Percentiles rank a stretch among this genome's conserved stretches.
These are phyloP conservation scores for Aspergillus campestris DNA, from an alignment of 495 filamentous ascomycete genomes.

Conservation along the genomic window DNA sequence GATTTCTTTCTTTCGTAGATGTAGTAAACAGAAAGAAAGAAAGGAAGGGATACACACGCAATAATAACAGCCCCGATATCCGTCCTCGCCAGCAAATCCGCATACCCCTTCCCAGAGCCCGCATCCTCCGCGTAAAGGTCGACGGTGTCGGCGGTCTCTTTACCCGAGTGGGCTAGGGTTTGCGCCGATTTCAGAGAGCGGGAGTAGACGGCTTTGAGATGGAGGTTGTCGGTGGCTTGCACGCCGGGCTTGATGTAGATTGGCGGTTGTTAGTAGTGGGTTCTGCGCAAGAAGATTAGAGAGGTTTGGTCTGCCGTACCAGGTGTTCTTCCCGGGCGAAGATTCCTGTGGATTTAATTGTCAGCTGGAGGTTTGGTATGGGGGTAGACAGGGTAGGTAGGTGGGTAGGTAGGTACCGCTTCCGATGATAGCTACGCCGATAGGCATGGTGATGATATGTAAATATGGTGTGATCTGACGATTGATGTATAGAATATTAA, in stretches of 20 bases:
- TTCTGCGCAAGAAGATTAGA: no score
- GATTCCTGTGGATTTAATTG: constrained; percentile 31
- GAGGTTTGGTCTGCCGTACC: no score
- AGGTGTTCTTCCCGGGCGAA: constrained; percentile 37
- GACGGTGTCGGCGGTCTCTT: constrained; percentile 14
- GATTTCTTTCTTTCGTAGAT: background rate
- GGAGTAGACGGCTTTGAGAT: constrained; percentile 55
- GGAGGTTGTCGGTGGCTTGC: constrained; percentile 32
- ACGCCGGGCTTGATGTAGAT: constrained; percentile 40
- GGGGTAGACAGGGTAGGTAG: no score
- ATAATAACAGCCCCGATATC: constrained; percentile 67
- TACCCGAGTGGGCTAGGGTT: constrained; percentile 24
- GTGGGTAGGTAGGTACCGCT: constrained; percentile 42
- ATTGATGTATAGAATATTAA: background rate
- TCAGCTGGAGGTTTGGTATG: constrained; percentile 2
- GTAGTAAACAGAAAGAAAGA: constrained; percentile 25
- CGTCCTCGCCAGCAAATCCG: constrained; percentile 51
- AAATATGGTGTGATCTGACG: background rate
- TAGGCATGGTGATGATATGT: constrained; percentile 17
- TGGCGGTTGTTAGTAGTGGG: background rate
- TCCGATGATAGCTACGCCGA: constrained; percentile 61
- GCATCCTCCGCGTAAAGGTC: constrained; percentile 58
- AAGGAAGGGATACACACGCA: constrained; percentile 32
- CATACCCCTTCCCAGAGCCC: constrained; percentile 40
- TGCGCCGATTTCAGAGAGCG: constrained; percentile 47